These are phyloP conservation scores for Chaetomiaceae sp. DNA, from an alignment of 2,329 filamentous ascomycete genomes.

Conservation along the genomic window DNA sequence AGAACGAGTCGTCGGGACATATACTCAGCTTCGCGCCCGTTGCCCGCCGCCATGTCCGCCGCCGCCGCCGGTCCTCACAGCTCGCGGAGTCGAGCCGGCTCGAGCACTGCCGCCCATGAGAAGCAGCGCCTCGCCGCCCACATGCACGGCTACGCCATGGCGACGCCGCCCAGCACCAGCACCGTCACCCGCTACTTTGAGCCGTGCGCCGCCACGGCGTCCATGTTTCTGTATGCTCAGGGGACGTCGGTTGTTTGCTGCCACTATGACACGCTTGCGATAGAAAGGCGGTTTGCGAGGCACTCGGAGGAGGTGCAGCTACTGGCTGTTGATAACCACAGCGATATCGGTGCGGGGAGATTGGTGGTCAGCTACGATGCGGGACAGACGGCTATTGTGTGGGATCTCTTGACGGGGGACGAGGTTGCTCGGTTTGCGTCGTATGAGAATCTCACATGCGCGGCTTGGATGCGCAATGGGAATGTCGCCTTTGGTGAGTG, in stretches of 20 bases:
- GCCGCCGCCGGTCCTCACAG: slow-evolving; percentile 48
- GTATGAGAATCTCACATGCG: slow-evolving; percentile 79
- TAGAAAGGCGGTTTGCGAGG: slow-evolving; percentile 79
- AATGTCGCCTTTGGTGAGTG: slow-evolving; percentile 89
- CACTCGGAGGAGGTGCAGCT: slow-evolving; percentile 81
- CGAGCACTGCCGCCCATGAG: slow-evolving; percentile 49
- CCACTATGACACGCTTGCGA: slow-evolving; percentile 85
- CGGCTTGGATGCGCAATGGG: slow-evolving; percentile 94
- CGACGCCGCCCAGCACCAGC: slow-evolving; percentile 34
- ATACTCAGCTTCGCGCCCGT: slow-evolving; percentile 21
- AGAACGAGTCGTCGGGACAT: slow-evolving; percentile 19
- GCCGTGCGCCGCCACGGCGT: slow-evolving; percentile 84
- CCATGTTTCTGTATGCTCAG: slow-evolving; percentile 85
- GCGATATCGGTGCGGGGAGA: slow-evolving; percentile 77
- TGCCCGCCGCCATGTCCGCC: slow-evolving; percentile 53
- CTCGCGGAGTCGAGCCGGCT: slow-evolving; percentile 56
- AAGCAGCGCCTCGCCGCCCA: slow-evolving; percentile 43
- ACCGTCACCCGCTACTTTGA: slow-evolving; percentile 62
- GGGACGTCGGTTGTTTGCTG: slow-evolving; percentile 78
- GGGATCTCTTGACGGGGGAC: slow-evolving; percentile 89
- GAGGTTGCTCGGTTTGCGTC: slow-evolving; percentile 90
- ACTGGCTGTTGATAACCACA: slow-evolving; percentile 85
- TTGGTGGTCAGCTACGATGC: slow-evolving; percentile 91
- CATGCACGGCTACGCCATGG: slow-evolving; percentile 52
- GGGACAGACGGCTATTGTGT: slow-evolving; percentile 88